phyloP scores from a whole-genome alignment of 441 rosid species.

The Cnidoscolus chayamansa region DNA sequence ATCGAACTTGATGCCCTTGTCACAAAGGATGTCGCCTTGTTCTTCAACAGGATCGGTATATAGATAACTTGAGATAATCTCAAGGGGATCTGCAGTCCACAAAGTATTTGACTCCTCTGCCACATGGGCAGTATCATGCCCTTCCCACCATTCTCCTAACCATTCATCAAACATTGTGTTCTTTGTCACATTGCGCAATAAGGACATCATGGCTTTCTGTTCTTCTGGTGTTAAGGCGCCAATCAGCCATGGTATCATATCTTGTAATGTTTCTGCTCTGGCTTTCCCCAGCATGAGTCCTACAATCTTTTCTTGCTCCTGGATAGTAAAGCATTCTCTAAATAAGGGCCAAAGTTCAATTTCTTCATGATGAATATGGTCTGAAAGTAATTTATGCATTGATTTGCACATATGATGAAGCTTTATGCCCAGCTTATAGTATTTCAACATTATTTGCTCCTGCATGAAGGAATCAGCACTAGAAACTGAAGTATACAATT shows the following conservation, averaged over 20 bases:
- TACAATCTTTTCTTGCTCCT: slow-evolving; percentile 80
- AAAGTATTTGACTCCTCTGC: slow-evolving; percentile 34
- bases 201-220: slow-evolving; percentile 50
- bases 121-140: slow-evolving; percentile 34
- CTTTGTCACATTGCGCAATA: slow-evolving; percentile 64
- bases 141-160: slow-evolving; percentile 85
- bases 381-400: slow-evolving; percentile 60
- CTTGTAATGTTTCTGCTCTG: slow-evolving; percentile 64
- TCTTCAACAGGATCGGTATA: slow-evolving; percentile 37
- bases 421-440: slow-evolving; percentile 47
- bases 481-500: slow-evolving; percentile 38
- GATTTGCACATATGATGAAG: slow-evolving; percentile 63
- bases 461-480: slow-evolving; percentile 21
- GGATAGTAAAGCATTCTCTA: slow-evolving; percentile 51
- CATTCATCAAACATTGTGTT: slow-evolving; percentile 84
- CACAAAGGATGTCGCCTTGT: slow-evolving; percentile 22
- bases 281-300: slow-evolving; percentile 74
- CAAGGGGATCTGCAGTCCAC: slow-evolving; percentile 47
- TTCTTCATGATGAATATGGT: slow-evolving; percentile 72
- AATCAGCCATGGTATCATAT: slow-evolving; percentile 82
- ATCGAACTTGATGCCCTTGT: slow-evolving; percentile 20
- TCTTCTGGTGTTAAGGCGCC: slow-evolving; percentile 59
- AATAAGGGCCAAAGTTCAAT: slow-evolving; percentile 72
- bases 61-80: slow-evolving; percentile 59
- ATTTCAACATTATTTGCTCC: slow-evolving; percentile 33